A percentile compares a stretch with the other conserved stretches of the same genome.
Conservation (phyloP, 1,139 yeast species). For the Yamadazyma oceani region DNA sequence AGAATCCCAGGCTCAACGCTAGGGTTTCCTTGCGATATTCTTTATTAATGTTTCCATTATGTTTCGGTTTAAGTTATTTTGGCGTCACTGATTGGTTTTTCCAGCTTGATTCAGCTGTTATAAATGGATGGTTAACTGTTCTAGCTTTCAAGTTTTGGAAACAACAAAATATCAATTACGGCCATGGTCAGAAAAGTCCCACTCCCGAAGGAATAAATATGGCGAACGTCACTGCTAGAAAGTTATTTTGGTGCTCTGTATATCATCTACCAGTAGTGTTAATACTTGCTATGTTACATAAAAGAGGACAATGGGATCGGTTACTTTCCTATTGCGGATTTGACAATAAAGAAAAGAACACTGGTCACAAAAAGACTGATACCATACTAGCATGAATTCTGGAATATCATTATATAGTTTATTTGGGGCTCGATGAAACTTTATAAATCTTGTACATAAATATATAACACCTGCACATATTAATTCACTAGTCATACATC, state of each 20-base stretch:
- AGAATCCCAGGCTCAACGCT: conserved; percentile 87
- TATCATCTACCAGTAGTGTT: conserved; percentile 91
- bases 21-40: conserved; percentile 91
- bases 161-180: conserved; percentile 64
- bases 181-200: conserved; percentile 28
- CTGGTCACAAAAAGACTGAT: neutral
- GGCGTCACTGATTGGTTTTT: conserved; percentile 84
- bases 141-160: conserved; percentile 83
- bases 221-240: conserved; percentile 72
- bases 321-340: conserved; percentile 35
- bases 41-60: conserved; percentile 85
- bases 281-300: conserved; percentile 90
- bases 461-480: no score
- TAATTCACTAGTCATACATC: no score
- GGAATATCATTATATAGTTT: no score
- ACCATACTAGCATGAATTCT: neutral
- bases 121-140: conserved; percentile 84
- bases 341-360: neutral
- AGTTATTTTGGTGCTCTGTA: conserved; percentile 91
- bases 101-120: conserved; percentile 72
- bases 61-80: conserved; percentile 77
- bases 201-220: conserved; percentile 53
- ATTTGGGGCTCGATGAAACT: no score
- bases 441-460: conserved; percentile 1
- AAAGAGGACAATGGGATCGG: conserved; percentile 94